Evolutionary conservation across 2,329 filamentous ascomycete genomes (phyloP).

Genomic region (Calonectria hongkongensis): DNA sequence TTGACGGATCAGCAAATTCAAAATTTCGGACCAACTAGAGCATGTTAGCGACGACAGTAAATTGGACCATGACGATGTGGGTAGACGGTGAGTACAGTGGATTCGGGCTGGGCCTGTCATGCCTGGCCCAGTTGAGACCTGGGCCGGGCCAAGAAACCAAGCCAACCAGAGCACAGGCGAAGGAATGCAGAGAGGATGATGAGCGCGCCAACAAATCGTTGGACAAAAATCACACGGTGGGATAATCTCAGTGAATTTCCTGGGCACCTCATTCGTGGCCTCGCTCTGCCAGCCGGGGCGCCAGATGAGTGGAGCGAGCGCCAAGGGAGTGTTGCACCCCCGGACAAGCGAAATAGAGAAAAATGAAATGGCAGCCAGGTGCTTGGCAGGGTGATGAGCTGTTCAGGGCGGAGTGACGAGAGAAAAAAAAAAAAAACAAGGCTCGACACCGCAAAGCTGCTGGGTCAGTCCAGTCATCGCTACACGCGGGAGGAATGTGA

Average conservation of each 20-base stretch:
- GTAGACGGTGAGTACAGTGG: conserved; percentile 18
- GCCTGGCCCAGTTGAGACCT: conserved; percentile 1
- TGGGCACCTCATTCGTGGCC: conserved; percentile 17
- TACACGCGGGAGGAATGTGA: conserved; percentile 10
- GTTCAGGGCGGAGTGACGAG: background rate
- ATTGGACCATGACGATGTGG: conserved; percentile 27
- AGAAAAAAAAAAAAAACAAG: background rate
- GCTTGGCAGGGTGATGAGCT: conserved; percentile 12
- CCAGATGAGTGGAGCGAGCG: conserved; percentile 31
- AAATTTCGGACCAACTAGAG: conserved; percentile 24
- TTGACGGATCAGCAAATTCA: conserved; percentile 23
- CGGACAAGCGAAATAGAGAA: conserved; percentile 39
- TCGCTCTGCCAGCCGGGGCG: conserved; percentile 17
- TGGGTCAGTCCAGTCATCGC: background rate
- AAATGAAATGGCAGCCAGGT: conserved; percentile 15
- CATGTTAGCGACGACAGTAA: conserved; percentile 23
- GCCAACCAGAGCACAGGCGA: background rate
- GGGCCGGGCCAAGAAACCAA: conserved; percentile 9
- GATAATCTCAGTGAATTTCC: conserved; percentile 5
- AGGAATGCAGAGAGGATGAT: conserved; percentile 12
- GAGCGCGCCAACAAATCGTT: conserved; percentile 15
- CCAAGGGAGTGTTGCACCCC: conserved; percentile 13
- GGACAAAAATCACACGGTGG: background rate
- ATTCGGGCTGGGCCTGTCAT: background rate
- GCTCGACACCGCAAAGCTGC: background rate